Evolutionary conservation across 1,139 yeast species (phyloP).

Genomic region (Candida tropicalis): DNA sequence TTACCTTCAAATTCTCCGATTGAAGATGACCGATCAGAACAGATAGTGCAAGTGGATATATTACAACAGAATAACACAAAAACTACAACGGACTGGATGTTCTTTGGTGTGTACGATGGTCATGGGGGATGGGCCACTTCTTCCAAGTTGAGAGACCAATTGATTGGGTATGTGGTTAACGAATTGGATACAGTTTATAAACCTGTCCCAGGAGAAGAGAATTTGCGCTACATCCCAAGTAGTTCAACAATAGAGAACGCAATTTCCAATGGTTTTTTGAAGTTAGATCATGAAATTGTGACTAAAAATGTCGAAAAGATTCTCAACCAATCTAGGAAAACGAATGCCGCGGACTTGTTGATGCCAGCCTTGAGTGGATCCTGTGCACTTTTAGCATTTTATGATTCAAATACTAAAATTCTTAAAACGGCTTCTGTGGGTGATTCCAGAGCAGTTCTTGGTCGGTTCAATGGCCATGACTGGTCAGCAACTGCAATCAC

Average conservation of each 20-base stretch:
- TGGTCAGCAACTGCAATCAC: conserved; percentile 82
- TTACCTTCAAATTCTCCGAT: conserved; percentile 90
- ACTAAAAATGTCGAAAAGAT: conserved; percentile 70
- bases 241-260: conserved; percentile 78
- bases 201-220: conserved; percentile 53
- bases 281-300: conserved; percentile 86
- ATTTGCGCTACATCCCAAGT: conserved; percentile 56
- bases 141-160: conserved; percentile 75
- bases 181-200: conserved; percentile 73
- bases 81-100: conserved; percentile 82
- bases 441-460: conserved; percentile 90
- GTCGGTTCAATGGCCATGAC: conserved; percentile 76
- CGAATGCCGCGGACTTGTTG: conserved; percentile 68
- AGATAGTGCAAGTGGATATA: conserved; percentile 79
- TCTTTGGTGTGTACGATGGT: conserved; percentile 96
- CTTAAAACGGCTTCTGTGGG: conserved; percentile 95
- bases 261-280: conserved; percentile 75
- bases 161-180: conserved; percentile 73
- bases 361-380: conserved; percentile 97
- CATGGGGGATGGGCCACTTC: conserved; percentile 97
- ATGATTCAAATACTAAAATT: conserved; percentile 71
- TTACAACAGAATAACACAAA: conserved; percentile 53
- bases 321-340: conserved; percentile 61
- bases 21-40: conserved; percentile 92
- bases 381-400: conserved; percentile 86